These are phyloP conservation scores for Brassica carinata DNA, from an alignment of 345 rosid species.

Conservation along the genomic window DNA sequence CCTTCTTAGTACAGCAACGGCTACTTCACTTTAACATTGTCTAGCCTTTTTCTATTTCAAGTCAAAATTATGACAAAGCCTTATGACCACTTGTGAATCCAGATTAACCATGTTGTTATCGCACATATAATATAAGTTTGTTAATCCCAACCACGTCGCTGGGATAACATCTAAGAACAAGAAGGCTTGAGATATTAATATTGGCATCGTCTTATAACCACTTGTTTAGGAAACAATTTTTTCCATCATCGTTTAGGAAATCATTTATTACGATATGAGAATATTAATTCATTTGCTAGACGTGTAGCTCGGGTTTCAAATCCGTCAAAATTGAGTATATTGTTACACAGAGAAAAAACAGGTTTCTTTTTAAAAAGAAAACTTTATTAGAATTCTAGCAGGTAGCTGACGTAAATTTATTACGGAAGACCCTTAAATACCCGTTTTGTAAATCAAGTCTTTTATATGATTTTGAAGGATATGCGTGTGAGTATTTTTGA, in stretches of 20 bases:
- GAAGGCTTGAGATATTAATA: conserved; percentile 14
- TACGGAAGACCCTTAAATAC: neutral
- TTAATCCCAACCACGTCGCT: neutral
- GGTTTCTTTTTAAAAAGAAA: neutral
- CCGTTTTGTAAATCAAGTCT: neutral
- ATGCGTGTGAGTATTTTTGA: neutral
- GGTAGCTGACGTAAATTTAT: neutral
- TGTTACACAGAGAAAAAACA: neutral
- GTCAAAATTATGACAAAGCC: conserved; percentile 36
- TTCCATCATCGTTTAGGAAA: neutral
- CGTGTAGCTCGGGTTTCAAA: neutral
- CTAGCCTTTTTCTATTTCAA: conserved; percentile 35
- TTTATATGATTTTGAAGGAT: neutral
- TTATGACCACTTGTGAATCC: conserved; percentile 25
- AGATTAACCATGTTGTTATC: conserved; percentile 24
- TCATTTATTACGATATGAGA: neutral
- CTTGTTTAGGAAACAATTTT: conserved; percentile 3
- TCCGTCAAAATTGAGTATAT: neutral
- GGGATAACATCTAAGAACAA: conserved; percentile 11
- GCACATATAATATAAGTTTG: conserved; percentile 21
- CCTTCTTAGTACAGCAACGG: conserved; percentile 40
- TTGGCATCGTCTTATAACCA: conserved; percentile 15
- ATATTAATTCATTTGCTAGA: neutral
- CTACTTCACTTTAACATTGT: conserved; percentile 39
- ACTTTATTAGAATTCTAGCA: neutral